These are phyloP conservation scores for Phoenix dactylifera DNA, from an alignment of 176 grass and related monocot genomes.

Conservation along the genomic window DNA sequence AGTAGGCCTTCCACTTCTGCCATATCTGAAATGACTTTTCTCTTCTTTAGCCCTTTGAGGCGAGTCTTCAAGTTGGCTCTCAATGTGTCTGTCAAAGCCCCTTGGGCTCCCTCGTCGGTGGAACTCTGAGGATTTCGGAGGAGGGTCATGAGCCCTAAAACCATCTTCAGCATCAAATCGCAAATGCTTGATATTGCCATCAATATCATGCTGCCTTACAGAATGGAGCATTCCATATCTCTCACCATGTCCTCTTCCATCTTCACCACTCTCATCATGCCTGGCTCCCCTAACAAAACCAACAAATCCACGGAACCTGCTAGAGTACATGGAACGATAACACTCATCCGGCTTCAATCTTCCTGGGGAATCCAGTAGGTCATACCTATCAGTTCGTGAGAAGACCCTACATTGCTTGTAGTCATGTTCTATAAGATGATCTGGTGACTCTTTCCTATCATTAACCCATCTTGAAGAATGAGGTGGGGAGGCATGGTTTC, in stretches of 20 bases:
- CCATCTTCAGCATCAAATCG: slow-evolving; percentile 40
- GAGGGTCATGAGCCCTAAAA: slow-evolving; percentile 30
- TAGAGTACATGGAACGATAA: slow-evolving; percentile 30
- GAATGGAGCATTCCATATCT: slow-evolving; percentile 36
- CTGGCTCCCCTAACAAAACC: slow-evolving; percentile 45
- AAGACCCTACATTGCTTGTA: slow-evolving; percentile 32
- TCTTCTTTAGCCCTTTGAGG: slow-evolving; percentile 29
- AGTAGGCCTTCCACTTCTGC: slow-evolving; percentile 17
- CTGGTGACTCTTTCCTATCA: slow-evolving; percentile 48
- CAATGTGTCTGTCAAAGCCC: slow-evolving; percentile 36
- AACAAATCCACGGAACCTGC: slow-evolving; percentile 30
- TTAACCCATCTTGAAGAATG: slow-evolving; percentile 61
- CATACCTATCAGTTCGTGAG: slow-evolving; percentile 35
- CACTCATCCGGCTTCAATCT: slow-evolving; percentile 42
- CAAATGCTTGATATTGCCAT: slow-evolving; percentile 31
- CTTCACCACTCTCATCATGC: slow-evolving; percentile 28
- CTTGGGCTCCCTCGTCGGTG: slow-evolving; percentile 42
- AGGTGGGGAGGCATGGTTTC: slow-evolving; percentile 34
- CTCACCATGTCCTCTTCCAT: slow-evolving; percentile 34
- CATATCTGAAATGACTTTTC: slow-evolving; percentile 23
- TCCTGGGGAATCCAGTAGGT: slow-evolving; percentile 34
- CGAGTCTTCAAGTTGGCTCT: slow-evolving; percentile 33
- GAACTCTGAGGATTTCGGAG: slow-evolving; percentile 35
- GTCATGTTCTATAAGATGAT: slow-evolving; percentile 40
- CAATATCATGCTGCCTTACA: slow-evolving; percentile 39